These are phyloP conservation scores for Acarospora socialis DNA, from an alignment of 2,329 filamentous ascomycete species.

Conservation along the genomic window DNA sequence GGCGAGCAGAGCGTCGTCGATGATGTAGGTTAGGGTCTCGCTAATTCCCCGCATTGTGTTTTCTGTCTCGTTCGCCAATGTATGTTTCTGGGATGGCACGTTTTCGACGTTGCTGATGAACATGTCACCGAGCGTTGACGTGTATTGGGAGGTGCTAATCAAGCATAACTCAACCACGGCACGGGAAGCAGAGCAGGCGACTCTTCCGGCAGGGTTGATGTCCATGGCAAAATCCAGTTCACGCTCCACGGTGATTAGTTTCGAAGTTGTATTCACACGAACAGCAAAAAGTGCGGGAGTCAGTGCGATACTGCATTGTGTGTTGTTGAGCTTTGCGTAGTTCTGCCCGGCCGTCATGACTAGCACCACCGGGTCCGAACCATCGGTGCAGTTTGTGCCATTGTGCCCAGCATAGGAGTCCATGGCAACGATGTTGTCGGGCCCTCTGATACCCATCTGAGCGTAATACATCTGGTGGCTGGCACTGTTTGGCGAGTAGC, in stretches of 20 bases:
- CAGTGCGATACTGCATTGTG: constrained; percentile 2
- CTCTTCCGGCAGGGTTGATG: background rate
- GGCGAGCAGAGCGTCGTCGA: constrained; percentile 4
- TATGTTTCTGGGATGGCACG: too few species aligned
- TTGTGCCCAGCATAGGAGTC: constrained; percentile 1
- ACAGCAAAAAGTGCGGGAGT: constrained; percentile 4
- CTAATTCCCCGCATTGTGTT: too few species aligned
- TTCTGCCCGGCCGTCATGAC: constrained; percentile 3
- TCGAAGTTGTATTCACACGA: background rate
- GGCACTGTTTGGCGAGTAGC: constrained; percentile 1
- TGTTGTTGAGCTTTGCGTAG: constrained; percentile 1
- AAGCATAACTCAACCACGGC: constrained; percentile 1
- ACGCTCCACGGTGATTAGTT: background rate
- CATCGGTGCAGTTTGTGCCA: too few species aligned
- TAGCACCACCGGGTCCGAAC: background rate
- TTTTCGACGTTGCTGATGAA: background rate
- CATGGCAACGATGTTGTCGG: constrained; percentile 2
- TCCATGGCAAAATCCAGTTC: constrained; percentile 1
- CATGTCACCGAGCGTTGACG: constrained; percentile 2
- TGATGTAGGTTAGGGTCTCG: constrained; percentile 1
- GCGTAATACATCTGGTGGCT: too few species aligned
- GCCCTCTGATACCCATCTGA: too few species aligned
- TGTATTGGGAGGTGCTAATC: background rate
- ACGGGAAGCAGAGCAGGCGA: constrained; percentile 2
- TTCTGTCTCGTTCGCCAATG: too few species aligned